Evolutionary conservation across 2,329 filamentous ascomycete genomes (phyloP), one percentile per base, ranked within the genome.

Genomic region (Lecanoromycetidae sp.): DNA sequence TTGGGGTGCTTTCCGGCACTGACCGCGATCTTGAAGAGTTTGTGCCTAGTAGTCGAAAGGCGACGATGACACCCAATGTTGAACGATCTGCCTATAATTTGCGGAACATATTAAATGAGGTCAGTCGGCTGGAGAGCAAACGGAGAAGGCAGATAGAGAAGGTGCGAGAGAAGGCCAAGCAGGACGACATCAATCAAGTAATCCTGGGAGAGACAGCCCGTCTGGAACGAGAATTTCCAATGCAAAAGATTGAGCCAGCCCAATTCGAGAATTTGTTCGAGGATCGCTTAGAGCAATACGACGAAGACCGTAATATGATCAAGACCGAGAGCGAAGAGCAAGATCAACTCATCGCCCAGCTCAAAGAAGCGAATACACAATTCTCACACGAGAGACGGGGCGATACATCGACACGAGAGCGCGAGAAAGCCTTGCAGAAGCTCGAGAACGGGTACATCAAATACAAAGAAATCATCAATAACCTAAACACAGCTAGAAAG

Each of bases 201-300:
- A 82, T 98, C 3, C 71, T 94, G 19, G 76, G 76, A 40, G 88
- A 96, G 70, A 82, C 88, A 2, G 81, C 83, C 29, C 79, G 87
- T 7, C 71, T 96, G 10, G 91, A 96, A 66, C 79, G 88, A 37
- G 81, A 84, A 49, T 90, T 87, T 53, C 85, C 87, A 0, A 84
- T 84, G 65, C 87, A 88, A 30, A 77, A 80, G 9, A 82, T 98
- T 43, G 83, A 87, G 42, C 81, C 90, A 0, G 84, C 84, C 2
- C 87, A 95, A 57, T 96, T 98, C 58, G 91, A 98, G 58, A 77
- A 80, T 44, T 82, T 96, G 38, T 95, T 96, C 55, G 86, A 94
- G 57, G 75, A 80, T 55, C 79, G 87, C 1, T 74, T 98, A 2
- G 78, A 82, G 37, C 72, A 82, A 38, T 98, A 96, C 61, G 85